Base-by-base conservation (phyloP, 2,329 filamentous ascomycete species). In the Penicillium hordei region DNA sequence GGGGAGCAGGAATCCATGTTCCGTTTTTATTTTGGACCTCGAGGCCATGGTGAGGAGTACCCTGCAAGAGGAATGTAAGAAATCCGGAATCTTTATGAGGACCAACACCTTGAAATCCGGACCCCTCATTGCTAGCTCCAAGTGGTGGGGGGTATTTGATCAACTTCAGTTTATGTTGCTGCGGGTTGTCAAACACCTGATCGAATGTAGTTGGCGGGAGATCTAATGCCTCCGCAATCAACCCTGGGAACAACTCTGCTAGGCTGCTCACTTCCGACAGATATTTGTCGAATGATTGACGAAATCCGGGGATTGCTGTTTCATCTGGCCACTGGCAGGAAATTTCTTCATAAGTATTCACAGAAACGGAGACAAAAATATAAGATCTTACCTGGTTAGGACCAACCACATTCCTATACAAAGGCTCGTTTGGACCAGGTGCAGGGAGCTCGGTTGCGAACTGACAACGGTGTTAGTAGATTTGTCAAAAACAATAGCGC, bases 11-110 rank as follows among this genome's bases (percentile, higher is more conserved):
- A 23, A 82, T 71, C 80, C 79, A 82, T 10, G 70, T 67, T 0
- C 79, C 79, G 2, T 72, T 64, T 55, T 79, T 79, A 59, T 77
- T 80, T 48, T 82, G 72, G 0, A 81, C 80, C 57, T 82, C 78
- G 0, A 82, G 73, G 0, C 81, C 80, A 5, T 73, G 75, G 31
- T 75, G 72, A 1, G 72, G 70, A 2, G 70, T 70, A 38, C 78
- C 79, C 59, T 81, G 79, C 12, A 76, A 74, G 2, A 82, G 70
- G 53, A 81, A 79, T 1, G 79, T 82, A 56, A 82, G 78, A 55
- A 78, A 79, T 46, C 79, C 75, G 31, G 79, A 78, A 58, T 82
- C 80, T 8, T 80, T 82, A 57, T 82, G 80, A 0, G 80, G 74
- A 10, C 72, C 73, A 7, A 74, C 75, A 5, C 77, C 77, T 53